These are phyloP conservation scores for Volvariella volvacea DNA, from an alignment of 1,284 basidiomycete species.

Conservation along the genomic window DNA sequence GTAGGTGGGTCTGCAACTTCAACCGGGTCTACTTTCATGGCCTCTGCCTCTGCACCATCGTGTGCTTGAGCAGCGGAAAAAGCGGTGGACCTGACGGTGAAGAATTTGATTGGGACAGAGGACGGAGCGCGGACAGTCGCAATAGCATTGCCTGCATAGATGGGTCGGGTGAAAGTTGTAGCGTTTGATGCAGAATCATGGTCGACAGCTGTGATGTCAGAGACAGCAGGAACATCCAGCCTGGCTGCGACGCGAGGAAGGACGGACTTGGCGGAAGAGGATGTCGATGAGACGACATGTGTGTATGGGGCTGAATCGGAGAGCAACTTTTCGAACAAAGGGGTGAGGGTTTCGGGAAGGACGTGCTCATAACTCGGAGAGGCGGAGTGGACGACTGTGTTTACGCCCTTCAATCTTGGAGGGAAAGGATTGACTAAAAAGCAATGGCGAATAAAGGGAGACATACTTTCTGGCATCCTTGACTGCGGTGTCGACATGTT, in stretches of 20 bases:
- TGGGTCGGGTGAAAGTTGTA: slow-evolving; percentile 85
- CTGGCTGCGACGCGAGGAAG: slow-evolving; percentile 84
- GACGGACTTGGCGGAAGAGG: slow-evolving; percentile 55
- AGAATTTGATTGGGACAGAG: slow-evolving; percentile 80
- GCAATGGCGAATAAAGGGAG: slow-evolving; percentile 13
- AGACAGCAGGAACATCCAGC: slow-evolving; percentile 82
- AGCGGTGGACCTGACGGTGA: slow-evolving; percentile 94
- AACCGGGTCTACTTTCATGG: slow-evolving; percentile 65
- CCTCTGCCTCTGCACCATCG: slow-evolving; percentile 46
- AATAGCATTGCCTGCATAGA: slow-evolving; percentile 98
- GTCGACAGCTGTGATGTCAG: slow-evolving; percentile 82
- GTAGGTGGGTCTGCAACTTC: slow-evolving; percentile 58
- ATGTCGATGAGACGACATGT: slow-evolving; percentile 75
- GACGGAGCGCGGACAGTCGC: slow-evolving; percentile 81
- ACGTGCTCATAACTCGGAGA: slow-evolving; percentile 45
- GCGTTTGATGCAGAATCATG: slow-evolving; percentile 69
- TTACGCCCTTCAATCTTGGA: slow-evolving; percentile 40
- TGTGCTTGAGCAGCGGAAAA: slow-evolving; percentile 69
- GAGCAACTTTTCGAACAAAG: slow-evolving; percentile 49
- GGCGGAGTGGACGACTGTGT: slow-evolving; percentile 41
- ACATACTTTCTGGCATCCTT: slow-evolving; percentile 77
- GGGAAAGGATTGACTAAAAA: slow-evolving; percentile 11
- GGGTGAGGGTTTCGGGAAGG: slow-evolving; percentile 45
- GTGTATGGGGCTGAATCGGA: slow-evolving; percentile 59
- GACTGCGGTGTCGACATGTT: slow-evolving; percentile 63